Evolutionary conservation across 495 filamentous ascomycete species (phyloP).

Genomic region (Podospora comata): DNA sequence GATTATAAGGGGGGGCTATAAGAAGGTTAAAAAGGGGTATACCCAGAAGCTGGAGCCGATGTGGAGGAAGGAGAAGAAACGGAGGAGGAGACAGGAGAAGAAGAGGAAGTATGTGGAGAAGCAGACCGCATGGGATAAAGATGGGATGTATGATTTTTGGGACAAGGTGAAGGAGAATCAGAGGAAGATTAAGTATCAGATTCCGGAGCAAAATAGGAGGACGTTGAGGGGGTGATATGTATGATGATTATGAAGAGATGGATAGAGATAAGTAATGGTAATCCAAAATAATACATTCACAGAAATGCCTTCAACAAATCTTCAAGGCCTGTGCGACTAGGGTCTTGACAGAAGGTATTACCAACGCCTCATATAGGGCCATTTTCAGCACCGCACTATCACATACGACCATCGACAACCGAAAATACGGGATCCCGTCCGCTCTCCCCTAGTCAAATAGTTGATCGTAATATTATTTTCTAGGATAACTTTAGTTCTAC

Average conservation of each 20-base stretch:
- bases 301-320: no score
- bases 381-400: no score
- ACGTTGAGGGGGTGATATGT: not conserved
- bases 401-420: constrained; percentile 5
- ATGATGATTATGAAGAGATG: not conserved
- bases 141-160: constrained; percentile 46
- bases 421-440: constrained; percentile 49
- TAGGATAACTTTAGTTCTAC: no score
- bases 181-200: constrained; percentile 33
- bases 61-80: constrained; percentile 27
- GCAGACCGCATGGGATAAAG: constrained; percentile 23
- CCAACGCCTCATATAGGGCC: no score
- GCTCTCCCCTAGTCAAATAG: constrained; percentile 48
- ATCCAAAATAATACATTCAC: not conserved
- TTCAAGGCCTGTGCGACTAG: no score
- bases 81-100: constrained; percentile 26
- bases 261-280: not conserved
- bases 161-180: constrained; percentile 37
- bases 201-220: constrained; percentile 43
- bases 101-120: constrained; percentile 25
- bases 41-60: constrained; percentile 31
- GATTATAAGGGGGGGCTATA: constrained; percentile 13
- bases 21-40: constrained; percentile 13
- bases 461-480: constrained; percentile 12
- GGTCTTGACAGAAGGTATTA: not conserved